A percentile compares a stretch with the other conserved stretches of the same genome.
Evolutionary conservation across 345 rosid genomes (phyloP).

Genomic region (Punica granatum): DNA sequence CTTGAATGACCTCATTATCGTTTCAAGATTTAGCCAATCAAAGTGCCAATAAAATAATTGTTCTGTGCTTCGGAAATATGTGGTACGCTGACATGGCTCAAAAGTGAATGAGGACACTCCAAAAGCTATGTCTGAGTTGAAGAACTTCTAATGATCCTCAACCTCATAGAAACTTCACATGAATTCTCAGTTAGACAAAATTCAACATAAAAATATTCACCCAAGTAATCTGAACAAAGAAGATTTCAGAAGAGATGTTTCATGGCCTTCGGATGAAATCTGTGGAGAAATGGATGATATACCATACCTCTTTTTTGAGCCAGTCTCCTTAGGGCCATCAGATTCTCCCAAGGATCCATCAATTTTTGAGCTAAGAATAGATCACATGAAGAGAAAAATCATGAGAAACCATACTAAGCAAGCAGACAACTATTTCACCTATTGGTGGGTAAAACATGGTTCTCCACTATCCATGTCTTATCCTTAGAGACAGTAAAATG

Average conservation of each 20-base stretch:
- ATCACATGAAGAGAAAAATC: conserved; percentile 4
- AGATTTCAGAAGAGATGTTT: background rate
- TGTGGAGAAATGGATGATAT: background rate
- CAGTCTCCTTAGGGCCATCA: conserved; percentile 59
- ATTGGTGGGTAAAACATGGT: too few species aligned
- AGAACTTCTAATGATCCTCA: background rate
- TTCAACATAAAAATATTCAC: background rate
- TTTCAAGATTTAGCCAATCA: background rate
- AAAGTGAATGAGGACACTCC: background rate
- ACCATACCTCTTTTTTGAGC: conserved; percentile 71
- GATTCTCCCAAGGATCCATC: conserved; percentile 70
- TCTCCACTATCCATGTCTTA: too few species aligned
- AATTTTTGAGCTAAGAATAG: conserved; percentile 38
- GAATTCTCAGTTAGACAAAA: too few species aligned
- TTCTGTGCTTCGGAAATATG: background rate
- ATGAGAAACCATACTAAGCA: background rate
- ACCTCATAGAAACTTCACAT: too few species aligned
- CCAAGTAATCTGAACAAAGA: background rate
- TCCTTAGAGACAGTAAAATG: too few species aligned
- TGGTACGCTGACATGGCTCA: background rate
- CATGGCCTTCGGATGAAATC: background rate
- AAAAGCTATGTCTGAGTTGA: background rate
- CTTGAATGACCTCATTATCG: background rate
- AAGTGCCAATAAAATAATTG: background rate
- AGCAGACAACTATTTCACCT: too few species aligned